Conservation (phyloP, 257 asterid genomes). For the Rauvolfia tetraphylla region DNA sequence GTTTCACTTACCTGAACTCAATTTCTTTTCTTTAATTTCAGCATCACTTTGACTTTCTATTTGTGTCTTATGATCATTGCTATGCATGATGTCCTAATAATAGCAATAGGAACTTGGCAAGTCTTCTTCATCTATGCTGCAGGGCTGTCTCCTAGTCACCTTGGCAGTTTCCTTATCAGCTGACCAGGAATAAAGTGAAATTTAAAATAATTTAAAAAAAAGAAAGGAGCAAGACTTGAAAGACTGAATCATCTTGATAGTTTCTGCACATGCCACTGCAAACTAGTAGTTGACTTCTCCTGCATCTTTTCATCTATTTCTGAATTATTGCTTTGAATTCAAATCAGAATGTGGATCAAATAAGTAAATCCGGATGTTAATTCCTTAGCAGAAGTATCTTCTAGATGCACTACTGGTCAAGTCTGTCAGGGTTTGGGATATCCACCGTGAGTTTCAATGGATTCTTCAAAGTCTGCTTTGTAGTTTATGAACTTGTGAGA, state of each 20-base stretch:
- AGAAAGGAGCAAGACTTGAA: neutral
- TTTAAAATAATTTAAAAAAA: too few species aligned
- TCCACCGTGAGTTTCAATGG: neutral
- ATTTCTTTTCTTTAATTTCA: slow-evolving; percentile 6
- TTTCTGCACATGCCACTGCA: neutral
- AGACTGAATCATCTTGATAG: neutral
- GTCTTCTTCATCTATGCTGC: neutral
- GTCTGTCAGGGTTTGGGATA: neutral
- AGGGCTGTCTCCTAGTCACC: neutral
- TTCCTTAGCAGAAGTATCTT: neutral
- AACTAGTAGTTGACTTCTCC: neutral
- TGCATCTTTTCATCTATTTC: neutral
- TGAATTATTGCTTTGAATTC: neutral
- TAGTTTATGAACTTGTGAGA: neutral
- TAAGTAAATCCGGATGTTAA: neutral
- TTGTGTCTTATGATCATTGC: neutral
- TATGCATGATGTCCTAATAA: neutral
- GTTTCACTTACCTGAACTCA: neutral
- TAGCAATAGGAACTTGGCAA: neutral
- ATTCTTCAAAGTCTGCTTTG: neutral
- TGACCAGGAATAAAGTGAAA: neutral
- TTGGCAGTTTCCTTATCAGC: neutral
- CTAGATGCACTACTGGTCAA: neutral
- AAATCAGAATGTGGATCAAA: neutral
- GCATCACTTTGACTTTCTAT: neutral